These are phyloP conservation scores for Suillus subalutaceus DNA, from an alignment of 768 basidiomycete species.

Conservation along the genomic window DNA sequence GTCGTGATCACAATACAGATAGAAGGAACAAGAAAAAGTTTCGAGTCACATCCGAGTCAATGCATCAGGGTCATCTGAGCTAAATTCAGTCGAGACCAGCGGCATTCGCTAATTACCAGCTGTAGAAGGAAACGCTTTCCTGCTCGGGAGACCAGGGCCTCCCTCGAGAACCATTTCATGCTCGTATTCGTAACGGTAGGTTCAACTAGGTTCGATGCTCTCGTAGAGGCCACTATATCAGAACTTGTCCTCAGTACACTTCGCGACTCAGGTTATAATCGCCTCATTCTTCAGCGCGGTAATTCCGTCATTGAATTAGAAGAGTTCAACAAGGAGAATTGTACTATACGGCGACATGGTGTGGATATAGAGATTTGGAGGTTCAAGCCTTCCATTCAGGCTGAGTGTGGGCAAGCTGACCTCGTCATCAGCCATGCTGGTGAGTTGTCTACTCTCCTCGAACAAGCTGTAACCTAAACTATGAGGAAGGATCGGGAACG, in stretches of 20 bases:
- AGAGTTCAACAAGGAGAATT: conserved; percentile 27
- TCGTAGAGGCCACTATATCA: conserved; percentile 65
- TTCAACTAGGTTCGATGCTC: conserved; percentile 81
- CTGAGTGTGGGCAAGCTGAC: conserved; percentile 66
- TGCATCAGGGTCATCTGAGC: neutral
- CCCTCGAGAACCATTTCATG: conserved; percentile 18
- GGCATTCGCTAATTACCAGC: neutral
- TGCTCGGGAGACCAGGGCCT: neutral
- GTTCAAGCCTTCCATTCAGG: conserved; percentile 74
- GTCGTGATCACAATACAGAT: neutral
- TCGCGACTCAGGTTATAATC: conserved; percentile 53
- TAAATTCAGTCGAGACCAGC: neutral
- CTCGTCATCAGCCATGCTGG: conserved; percentile 94
- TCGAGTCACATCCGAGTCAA: conserved; percentile 16
- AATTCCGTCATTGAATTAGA: conserved; percentile 52
- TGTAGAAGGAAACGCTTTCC: neutral
- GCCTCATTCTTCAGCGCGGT: conserved; percentile 79
- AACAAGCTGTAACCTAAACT: neutral
- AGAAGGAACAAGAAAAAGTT: neutral
- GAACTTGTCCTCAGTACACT: conserved; percentile 60
- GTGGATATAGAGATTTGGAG: conserved; percentile 66
- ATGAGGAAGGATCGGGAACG: conserved; percentile 81
- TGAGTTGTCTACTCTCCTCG: conserved; percentile 36
- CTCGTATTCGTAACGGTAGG: conserved; percentile 83
- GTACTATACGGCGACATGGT: conserved; percentile 37